Evolutionary conservation across 2,329 filamentous ascomycete genomes (phyloP), one percentile per base, ranked within the genome.

Genomic region (Aspergillus brasiliensis): DNA sequence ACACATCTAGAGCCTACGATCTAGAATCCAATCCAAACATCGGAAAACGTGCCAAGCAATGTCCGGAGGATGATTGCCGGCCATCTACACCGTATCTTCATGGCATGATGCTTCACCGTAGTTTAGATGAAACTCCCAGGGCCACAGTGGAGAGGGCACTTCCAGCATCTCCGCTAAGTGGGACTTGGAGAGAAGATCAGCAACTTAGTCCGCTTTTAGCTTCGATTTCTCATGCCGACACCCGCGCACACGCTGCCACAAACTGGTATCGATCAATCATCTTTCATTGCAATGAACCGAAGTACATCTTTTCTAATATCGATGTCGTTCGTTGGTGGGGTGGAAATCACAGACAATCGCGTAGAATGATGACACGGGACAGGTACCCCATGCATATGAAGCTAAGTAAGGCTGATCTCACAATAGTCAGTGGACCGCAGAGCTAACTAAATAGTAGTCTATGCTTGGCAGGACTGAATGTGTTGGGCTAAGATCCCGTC

Each of bases 351-450:
- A 13, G 15, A 31, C 15, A n/a, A n/a, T 6, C 8, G 7, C 8
- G 25, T 31, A 17, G 8, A 31, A 49, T 19, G 1, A 11, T 49
- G n/a, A 49, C 8, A 49, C 27, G 25, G 15, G 46, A 25, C 8
- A 19, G 8, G 3, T 48, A 28, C 8, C 15, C 25, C 46, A 48
- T 48, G 11, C 25, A 31, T n/a, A 4, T 48, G 46, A 28, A 49
- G 25, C 46, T 17, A 49, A 49, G 46, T 49, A 49, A 5, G 46
- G 46, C 46, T 49, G 46, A 49, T 49, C 46, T 49, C 46, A 31
- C 25, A 49, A 49, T 49, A 49, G 46, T 49, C 11, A 28, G 46
- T 49, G 46, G 46, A 31, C 23, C 46, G 8, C 27, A 34, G 4
- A 17, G 15, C 46, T 48, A 7, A 49, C 46, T 49, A 49, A 28